Evolutionary conservation across 1,284 basidiomycete species (phyloP).

Genomic region (Coniferiporia sulphurascens): DNA sequence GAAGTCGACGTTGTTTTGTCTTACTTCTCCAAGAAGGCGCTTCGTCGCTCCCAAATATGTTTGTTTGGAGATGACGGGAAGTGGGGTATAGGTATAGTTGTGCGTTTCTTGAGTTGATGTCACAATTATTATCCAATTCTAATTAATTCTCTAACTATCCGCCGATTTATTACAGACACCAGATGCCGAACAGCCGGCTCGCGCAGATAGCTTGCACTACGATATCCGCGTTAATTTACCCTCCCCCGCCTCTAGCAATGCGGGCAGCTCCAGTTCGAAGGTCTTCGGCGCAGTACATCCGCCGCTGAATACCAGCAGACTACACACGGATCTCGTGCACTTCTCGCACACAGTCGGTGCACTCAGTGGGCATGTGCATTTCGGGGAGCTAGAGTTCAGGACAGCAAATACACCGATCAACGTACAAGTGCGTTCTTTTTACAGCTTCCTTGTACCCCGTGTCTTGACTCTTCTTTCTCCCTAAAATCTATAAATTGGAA

Average conservation of each 20-base stretch:
- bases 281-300: not conserved
- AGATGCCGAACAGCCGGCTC: conserved; percentile 13
- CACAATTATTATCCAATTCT: not conserved
- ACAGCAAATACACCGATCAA: conserved; percentile 30
- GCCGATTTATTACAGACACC: not conserved
- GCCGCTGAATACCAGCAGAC: conserved; percentile 30
- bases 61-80: conserved; percentile 27
- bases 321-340: conserved; percentile 38
- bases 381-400: conserved; percentile 28
- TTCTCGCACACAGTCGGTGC: conserved; percentile 27
- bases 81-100: conserved; percentile 39
- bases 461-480: not conserved
- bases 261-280: not conserved
- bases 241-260: conserved; percentile 3
- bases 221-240: conserved; percentile 35
- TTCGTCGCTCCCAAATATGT: conserved; percentile 33
- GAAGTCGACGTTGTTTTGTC: conserved; percentile 31
- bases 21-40: conserved; percentile 26
- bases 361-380: conserved; percentile 26
- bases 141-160: not conserved
- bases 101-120: conserved; percentile 22
- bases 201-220: conserved; percentile 26
- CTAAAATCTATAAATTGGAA: not conserved
- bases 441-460: not conserved
- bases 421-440: conserved; percentile 25